A percentile compares a stretch with the other conserved stretches of the same genome.
Conservation (phyloP, 495 filamentous ascomycete species). For the Penicillium paradoxum region DNA sequence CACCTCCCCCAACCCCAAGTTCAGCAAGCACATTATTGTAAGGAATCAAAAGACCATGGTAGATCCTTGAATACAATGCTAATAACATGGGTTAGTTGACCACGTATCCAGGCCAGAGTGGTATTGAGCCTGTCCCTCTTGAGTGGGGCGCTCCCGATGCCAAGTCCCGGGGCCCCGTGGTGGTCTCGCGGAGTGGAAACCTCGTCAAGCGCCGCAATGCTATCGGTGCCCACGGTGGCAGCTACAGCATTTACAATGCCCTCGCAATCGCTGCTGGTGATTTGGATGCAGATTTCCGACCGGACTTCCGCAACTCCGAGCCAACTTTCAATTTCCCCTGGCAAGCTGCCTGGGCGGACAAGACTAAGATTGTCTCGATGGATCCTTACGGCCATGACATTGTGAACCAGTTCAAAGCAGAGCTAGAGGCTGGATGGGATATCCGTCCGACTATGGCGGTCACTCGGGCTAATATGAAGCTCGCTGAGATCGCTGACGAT, state of each 20-base stretch:
- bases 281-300: constrained; percentile 75
- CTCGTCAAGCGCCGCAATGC: constrained; percentile 86
- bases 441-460: constrained; percentile 93
- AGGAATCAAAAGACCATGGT: background rate
- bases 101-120: constrained; percentile 90
- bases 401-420: constrained; percentile 36
- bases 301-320: constrained; percentile 92
- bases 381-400: constrained; percentile 85
- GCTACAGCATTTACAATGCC: constrained; percentile 96
- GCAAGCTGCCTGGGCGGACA: constrained; percentile 84
- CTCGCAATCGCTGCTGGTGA: constrained; percentile 89
- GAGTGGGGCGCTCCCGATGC: constrained; percentile 82
- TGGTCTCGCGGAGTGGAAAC: constrained; percentile 71
- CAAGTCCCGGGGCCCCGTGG: constrained; percentile 74
- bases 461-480: constrained; percentile 93
- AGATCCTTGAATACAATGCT: background rate
- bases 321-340: constrained; percentile 83
- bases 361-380: constrained; percentile 96
- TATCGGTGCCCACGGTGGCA: constrained; percentile 86
- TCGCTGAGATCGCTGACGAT: constrained; percentile 87
- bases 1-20: constrained; percentile 23
- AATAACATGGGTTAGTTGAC: constrained; percentile 48
- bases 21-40: constrained; percentile 46
- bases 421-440: constrained; percentile 69
- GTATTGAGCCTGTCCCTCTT: constrained; percentile 84